These are phyloP conservation scores for Solanum medicagineum DNA, from an alignment of 257 asterid species.

Conservation along the genomic window DNA sequence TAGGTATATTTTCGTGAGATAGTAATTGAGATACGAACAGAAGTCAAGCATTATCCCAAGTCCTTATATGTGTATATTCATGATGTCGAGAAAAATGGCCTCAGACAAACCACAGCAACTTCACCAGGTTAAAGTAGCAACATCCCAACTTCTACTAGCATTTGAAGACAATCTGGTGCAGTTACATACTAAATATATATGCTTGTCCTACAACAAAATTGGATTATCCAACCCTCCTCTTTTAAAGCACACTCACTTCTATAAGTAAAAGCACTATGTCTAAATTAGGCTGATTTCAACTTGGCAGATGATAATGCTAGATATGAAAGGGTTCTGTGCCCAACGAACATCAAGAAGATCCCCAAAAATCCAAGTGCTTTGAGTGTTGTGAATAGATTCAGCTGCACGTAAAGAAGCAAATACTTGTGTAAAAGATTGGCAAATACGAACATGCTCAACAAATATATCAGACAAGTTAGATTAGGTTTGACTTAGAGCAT, in stretches of 20 bases:
- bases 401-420: slow-evolving; percentile 28
- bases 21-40: neutral
- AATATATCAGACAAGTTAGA: neutral
- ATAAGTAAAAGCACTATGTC: neutral
- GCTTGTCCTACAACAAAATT: neutral
- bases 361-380: slow-evolving; percentile 84
- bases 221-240: neutral
- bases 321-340: slow-evolving; percentile 82
- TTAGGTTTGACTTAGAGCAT: neutral
- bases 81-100: neutral
- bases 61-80: neutral
- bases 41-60: neutral
- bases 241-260: neutral
- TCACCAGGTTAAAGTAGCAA: neutral
- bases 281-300: slow-evolving; percentile 62
- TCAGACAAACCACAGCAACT: neutral
- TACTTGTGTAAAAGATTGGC: neutral
- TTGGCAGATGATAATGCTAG: slow-evolving; percentile 70
- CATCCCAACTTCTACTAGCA: neutral
- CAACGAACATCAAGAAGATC: slow-evolving; percentile 75
- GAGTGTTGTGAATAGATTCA: slow-evolving; percentile 85
- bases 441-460: neutral
- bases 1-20: too few relatives aligned
- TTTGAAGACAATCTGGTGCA: neutral
- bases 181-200: neutral